phyloP scores from a whole-genome alignment of 495 filamentous ascomycete species.

The Staphylotrichum longicolle region DNA sequence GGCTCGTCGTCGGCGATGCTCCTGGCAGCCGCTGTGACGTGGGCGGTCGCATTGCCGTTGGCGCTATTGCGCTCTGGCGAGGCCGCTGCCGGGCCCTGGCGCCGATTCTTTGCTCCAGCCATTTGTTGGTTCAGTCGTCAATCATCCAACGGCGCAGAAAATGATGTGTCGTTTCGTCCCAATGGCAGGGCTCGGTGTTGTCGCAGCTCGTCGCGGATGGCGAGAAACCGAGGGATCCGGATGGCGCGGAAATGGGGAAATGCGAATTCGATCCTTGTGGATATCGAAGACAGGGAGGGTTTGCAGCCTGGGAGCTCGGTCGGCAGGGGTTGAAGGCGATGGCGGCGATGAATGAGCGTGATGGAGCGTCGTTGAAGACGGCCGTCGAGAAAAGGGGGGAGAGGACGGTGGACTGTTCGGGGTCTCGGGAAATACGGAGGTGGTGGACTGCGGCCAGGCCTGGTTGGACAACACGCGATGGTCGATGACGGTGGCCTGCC shows the following conservation, averaged over 20 bases:
- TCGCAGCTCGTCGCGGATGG: neutral
- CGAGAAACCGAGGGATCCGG: constrained; percentile 3
- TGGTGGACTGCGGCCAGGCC: neutral
- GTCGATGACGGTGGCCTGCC: constrained; percentile 8
- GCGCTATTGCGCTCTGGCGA: constrained; percentile 25
- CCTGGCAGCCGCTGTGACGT: constrained; percentile 15
- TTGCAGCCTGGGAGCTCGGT: neutral
- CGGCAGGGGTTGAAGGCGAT: neutral
- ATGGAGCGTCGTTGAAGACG: neutral
- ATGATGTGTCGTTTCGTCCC: neutral
- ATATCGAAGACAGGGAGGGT: neutral
- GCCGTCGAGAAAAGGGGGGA: neutral
- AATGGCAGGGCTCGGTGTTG: neutral
- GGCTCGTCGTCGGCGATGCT: constrained; percentile 27
- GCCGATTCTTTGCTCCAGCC: constrained; percentile 29
- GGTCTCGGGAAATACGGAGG: neutral
- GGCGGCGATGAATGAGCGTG: neutral
- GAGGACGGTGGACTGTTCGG: neutral
- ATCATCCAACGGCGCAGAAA: constrained; percentile 1
- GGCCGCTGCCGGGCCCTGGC: constrained; percentile 22
- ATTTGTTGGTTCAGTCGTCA: constrained; percentile 13
- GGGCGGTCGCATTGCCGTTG: constrained; percentile 29
- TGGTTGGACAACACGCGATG: constrained; percentile 5
- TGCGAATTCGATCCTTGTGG: neutral
- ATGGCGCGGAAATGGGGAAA: constrained; percentile 11